A percentile compares a stretch with the other conserved stretches of the same genome.
These are phyloP conservation scores for Sorghum bicolor DNA, from an alignment of 176 grass and related monocot genomes.

Conservation along the genomic window DNA sequence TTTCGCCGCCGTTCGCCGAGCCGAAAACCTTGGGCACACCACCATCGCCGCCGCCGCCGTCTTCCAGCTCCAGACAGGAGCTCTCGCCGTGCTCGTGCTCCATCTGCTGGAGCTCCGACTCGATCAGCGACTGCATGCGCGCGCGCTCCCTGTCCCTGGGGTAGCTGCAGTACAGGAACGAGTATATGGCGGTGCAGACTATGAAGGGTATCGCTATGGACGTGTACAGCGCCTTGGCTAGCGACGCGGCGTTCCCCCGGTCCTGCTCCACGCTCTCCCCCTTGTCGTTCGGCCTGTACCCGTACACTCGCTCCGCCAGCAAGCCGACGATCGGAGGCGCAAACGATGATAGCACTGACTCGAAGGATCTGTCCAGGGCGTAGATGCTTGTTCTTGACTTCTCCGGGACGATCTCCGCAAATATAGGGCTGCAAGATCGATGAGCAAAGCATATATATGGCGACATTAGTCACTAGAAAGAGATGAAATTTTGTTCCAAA, in stretches of 20 bases:
- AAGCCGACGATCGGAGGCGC: slow-evolving; percentile 73
- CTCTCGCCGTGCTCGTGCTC: not conserved
- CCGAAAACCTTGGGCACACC: slow-evolving; percentile 5
- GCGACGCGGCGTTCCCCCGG: slow-evolving; percentile 62
- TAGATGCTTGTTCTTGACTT: slow-evolving; percentile 89
- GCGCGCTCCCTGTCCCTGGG: slow-evolving; percentile 81
- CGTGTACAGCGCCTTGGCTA: slow-evolving; percentile 87
- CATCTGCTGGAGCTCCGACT: slow-evolving; percentile 72
- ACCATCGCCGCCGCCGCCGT: slow-evolving; percentile 22
- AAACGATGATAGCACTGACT: slow-evolving; percentile 77
- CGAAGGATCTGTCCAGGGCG: slow-evolving; percentile 73
- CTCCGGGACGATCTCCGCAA: slow-evolving; percentile 90
- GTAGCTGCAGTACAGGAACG: slow-evolving; percentile 79
- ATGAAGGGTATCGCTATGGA: slow-evolving; percentile 63
- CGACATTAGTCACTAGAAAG: not conserved
- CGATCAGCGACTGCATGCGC: slow-evolving; percentile 64
- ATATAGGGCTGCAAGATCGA: slow-evolving; percentile 70
- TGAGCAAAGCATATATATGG: not conserved
- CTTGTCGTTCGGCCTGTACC: slow-evolving; percentile 54
- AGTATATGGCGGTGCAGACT: slow-evolving; percentile 72
- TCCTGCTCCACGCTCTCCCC: slow-evolving; percentile 33
- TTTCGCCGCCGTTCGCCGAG: slow-evolving; percentile 15
- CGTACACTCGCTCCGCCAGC: slow-evolving; percentile 64
- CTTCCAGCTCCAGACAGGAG: slow-evolving; percentile 25
- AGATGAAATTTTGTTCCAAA: not conserved